Conservation (phyloP, 2,329 filamentous ascomycete species). For the Penicillium sp. region DNA sequence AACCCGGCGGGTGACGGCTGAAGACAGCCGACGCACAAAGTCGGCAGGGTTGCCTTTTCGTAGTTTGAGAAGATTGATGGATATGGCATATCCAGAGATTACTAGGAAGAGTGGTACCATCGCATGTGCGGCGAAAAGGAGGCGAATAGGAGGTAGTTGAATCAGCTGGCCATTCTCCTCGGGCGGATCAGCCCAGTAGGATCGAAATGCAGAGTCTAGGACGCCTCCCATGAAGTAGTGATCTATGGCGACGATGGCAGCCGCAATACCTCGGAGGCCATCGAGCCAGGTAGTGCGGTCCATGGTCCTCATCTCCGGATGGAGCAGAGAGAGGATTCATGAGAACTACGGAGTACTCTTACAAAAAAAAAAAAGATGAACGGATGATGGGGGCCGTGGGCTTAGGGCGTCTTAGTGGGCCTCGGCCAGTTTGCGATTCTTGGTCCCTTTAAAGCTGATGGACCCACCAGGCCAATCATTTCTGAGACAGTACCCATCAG, state of each 20-base stretch:
- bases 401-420: slow-evolving; percentile 1
- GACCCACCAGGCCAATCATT: neutral
- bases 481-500: neutral
- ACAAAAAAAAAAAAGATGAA: neutral
- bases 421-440: neutral
- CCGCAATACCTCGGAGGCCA: slow-evolving; percentile 35
- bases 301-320: neutral
- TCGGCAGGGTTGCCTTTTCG: slow-evolving; percentile 11
- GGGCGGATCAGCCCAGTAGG: slow-evolving; percentile 28
- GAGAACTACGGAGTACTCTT: neutral
- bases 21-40: slow-evolving; percentile 17
- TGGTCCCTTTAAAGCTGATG: neutral
- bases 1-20: slow-evolving; percentile 31
- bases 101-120: slow-evolving; percentile 61
- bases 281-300: slow-evolving; percentile 29
- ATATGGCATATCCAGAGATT: slow-evolving; percentile 62
- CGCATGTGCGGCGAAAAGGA: slow-evolving; percentile 40
- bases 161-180: slow-evolving; percentile 23
- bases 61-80: slow-evolving; percentile 54
- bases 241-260: slow-evolving; percentile 27
- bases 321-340: neutral
- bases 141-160: slow-evolving; percentile 44
- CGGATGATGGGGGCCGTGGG: neutral
- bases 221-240: slow-evolving; percentile 32
- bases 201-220: slow-evolving; percentile 23